These are phyloP conservation scores for Hymenoscyphus scutula DNA, from an alignment of 2,329 filamentous ascomycete genomes.

Conservation along the genomic window DNA sequence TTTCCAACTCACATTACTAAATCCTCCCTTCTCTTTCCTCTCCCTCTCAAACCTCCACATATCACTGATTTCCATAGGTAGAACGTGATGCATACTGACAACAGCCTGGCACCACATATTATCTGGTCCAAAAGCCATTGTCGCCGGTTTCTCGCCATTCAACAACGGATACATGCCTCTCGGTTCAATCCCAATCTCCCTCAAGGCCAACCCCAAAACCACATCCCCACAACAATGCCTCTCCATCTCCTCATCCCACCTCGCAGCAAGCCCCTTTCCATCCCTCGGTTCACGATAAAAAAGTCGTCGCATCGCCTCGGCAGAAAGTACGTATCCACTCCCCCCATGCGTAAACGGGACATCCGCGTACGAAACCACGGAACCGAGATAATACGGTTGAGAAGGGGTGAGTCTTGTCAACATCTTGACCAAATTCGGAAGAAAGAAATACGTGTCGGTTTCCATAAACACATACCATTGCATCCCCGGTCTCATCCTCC, in stretches of 20 bases:
- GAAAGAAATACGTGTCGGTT: constrained; percentile 55
- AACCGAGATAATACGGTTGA: constrained; percentile 49
- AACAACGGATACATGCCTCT: constrained; percentile 51
- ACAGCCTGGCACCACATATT: constrained; percentile 53
- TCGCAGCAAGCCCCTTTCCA: constrained; percentile 41
- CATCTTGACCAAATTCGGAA: constrained; percentile 50
- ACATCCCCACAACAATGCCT: constrained; percentile 51
- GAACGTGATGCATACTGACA: constrained; percentile 55
- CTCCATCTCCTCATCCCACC: constrained; percentile 44
- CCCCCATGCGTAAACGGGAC: constrained; percentile 54
- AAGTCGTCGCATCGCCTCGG: constrained; percentile 49
- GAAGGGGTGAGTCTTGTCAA: constrained; percentile 43
- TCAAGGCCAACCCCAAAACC: constrained; percentile 46
- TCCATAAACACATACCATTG: constrained; percentile 60
- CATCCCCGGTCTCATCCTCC: constrained; percentile 45
- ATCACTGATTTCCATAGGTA: constrained; percentile 48
- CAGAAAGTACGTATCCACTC: constrained; percentile 51
- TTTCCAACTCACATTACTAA: constrained; percentile 26
- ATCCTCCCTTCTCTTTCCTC: constrained; percentile 6
- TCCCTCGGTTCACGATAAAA: constrained; percentile 37
- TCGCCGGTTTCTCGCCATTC: constrained; percentile 53
- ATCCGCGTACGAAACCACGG: constrained; percentile 42
- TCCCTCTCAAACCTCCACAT: constrained; percentile 53
- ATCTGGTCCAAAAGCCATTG: constrained; percentile 42
- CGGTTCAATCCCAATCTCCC: constrained; percentile 44